phyloP scores from a whole-genome alignment of 345 rosid genomes.

The Angophora floribunda region DNA sequence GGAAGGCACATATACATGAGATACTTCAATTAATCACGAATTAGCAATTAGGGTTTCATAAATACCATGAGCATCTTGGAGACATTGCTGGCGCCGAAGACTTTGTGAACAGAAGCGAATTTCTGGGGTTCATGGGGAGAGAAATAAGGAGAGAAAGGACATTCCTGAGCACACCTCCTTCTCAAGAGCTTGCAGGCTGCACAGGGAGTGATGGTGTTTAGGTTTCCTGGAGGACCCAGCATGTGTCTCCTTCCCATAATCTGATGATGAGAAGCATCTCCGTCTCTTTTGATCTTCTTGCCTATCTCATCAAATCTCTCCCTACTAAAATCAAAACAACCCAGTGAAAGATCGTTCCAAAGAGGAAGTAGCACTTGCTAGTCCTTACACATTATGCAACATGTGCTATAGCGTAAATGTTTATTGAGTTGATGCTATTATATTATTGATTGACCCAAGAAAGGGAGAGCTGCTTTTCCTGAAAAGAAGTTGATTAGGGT shows the following conservation, averaged over 20 bases:
- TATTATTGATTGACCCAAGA: background rate
- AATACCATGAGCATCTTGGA: constrained; percentile 86
- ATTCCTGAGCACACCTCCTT: constrained; percentile 91
- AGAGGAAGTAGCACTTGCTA: background rate
- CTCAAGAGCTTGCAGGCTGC: constrained; percentile 96
- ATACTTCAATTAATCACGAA: background rate
- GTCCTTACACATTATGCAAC: background rate
- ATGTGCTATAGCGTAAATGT: background rate
- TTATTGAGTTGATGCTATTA: background rate
- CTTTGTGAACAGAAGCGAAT: constrained; percentile 91
- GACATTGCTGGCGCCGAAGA: constrained; percentile 97
- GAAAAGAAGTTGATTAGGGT: background rate
- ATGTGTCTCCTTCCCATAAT: constrained; percentile 76
- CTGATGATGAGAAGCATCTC: constrained; percentile 39
- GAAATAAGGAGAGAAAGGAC: constrained; percentile 94
- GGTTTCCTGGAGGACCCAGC: constrained; percentile 68
- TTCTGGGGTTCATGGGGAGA: constrained; percentile 96
- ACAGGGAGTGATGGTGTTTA: constrained; percentile 90
- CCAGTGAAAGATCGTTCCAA: background rate
- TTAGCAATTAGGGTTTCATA: background rate
- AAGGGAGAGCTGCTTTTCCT: background rate
- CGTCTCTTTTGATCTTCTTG: constrained; percentile 79
- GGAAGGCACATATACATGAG: background rate
- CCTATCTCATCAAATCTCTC: constrained; percentile 83
- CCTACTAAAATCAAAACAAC: constrained; percentile 13